Evolutionary conservation across 345 rosid species (phyloP).

Genomic region (Ceriops decandra): DNA sequence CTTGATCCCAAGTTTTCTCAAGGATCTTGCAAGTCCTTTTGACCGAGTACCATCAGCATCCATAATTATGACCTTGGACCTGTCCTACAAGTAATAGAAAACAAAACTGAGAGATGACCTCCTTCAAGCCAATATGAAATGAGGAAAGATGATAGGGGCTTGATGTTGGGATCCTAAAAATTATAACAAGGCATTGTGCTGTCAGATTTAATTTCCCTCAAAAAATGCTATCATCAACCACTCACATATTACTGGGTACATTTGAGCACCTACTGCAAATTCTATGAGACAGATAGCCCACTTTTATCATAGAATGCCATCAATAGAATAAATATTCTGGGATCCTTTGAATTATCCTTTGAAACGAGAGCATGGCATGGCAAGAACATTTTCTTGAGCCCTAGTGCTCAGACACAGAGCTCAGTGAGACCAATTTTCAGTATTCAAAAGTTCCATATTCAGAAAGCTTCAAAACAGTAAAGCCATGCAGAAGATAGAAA

Average conservation of each 20-base stretch:
- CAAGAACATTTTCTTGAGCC: neutral
- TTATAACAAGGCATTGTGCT: neutral
- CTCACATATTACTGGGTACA: no score
- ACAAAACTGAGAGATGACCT: constrained; percentile 29
- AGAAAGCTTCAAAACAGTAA: constrained; percentile 16
- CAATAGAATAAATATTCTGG: no score
- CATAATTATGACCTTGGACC: constrained; percentile 89
- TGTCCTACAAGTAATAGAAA: constrained; percentile 76
- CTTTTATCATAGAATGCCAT: no score
- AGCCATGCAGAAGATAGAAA: neutral
- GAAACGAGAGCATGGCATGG: neutral
- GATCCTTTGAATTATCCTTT: no score
- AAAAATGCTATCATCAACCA: no score
- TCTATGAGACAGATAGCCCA: no score
- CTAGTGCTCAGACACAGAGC: neutral
- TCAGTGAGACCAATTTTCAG: constrained; percentile 10
- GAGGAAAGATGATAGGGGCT: neutral
- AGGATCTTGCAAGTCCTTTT: constrained; percentile 85
- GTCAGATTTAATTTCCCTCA: no score
- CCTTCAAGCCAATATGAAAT: neutral
- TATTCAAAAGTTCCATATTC: neutral
- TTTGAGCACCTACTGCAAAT: no score
- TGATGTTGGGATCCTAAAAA: constrained; percentile 1
- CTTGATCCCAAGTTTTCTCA: constrained; percentile 81
- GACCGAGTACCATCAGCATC: constrained; percentile 86